These are phyloP conservation scores for Metschnikowia shivogae DNA, from an alignment of 805 yeast species.

Conservation along the genomic window DNA sequence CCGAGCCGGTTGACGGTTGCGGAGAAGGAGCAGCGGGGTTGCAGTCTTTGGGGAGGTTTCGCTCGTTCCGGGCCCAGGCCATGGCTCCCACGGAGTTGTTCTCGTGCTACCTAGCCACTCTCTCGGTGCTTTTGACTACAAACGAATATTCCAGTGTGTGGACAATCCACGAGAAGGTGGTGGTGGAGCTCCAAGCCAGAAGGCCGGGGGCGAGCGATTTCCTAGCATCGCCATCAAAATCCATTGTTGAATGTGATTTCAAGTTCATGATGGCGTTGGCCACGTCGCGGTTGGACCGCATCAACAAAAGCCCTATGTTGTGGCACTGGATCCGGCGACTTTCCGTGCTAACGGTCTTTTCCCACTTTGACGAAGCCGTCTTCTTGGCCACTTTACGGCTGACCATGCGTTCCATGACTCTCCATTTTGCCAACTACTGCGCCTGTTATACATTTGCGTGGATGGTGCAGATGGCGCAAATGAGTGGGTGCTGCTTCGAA, in stretches of 20 bases:
- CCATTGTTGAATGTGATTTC: slow-evolving; percentile 7
- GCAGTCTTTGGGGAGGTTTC: background rate
- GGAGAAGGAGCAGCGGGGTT: too few relatives aligned
- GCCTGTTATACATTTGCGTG: slow-evolving; percentile 33
- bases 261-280: slow-evolving; percentile 27
- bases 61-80: background rate
- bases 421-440: slow-evolving; percentile 39
- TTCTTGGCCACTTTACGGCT: slow-evolving; percentile 12
- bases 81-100: background rate
- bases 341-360: slow-evolving; percentile 14
- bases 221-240: slow-evolving; percentile 2
- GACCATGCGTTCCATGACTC: slow-evolving; percentile 25
- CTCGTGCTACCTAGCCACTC: slow-evolving; percentile 24
- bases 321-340: slow-evolving; percentile 29
- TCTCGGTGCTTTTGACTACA: slow-evolving; percentile 35
- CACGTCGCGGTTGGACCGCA: slow-evolving; percentile 27
- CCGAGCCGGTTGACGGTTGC: too few relatives aligned
- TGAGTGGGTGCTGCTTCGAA: slow-evolving; percentile 10
- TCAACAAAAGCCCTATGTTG: slow-evolving; percentile 39
- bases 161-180: slow-evolving; percentile 25
- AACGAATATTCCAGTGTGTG: slow-evolving; percentile 36
- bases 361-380: background rate
- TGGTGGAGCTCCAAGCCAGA: slow-evolving; percentile 10
- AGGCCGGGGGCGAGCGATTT: too few relatives aligned
- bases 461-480: slow-evolving; percentile 16